Conservation (phyloP, 495 filamentous ascomycete genomes). For the Lepidopterella palustris region DNA sequence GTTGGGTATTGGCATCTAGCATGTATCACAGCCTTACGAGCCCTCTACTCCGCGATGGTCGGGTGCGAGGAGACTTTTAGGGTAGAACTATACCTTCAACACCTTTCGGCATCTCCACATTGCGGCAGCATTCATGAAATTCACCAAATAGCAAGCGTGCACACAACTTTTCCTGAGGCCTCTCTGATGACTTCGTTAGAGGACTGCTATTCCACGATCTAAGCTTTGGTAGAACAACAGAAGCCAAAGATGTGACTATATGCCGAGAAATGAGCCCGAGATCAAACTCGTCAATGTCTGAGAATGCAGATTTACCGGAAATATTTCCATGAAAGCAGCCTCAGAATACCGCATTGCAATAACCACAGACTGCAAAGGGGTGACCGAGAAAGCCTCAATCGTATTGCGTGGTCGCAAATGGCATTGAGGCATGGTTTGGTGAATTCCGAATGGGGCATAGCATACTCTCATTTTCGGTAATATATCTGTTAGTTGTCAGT, state of each 20-base stretch:
- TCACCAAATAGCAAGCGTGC: no score
- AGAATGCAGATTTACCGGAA: neutral
- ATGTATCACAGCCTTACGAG: neutral
- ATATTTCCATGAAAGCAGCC: neutral
- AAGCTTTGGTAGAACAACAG: no score
- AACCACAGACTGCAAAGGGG: neutral
- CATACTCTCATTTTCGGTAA: slow-evolving; percentile 29
- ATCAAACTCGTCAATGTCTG: neutral
- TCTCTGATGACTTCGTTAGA: no score
- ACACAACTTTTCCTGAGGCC: no score
- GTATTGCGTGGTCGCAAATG: no score
- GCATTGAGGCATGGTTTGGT: no score
- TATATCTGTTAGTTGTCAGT: slow-evolving; percentile 26
- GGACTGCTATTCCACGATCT: no score
- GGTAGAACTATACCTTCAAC: neutral
- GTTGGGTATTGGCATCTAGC: neutral
- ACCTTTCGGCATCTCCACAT: no score
- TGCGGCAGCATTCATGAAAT: no score
- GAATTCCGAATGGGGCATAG: neutral
- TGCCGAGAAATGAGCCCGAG: neutral
- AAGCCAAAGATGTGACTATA: no score
- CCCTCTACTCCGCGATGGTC: neutral
- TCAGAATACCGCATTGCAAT: neutral
- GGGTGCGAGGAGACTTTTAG: neutral
- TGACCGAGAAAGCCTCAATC: no score